A percentile compares a stretch with the other conserved stretches of the same genome.
Conservation (phyloP, 2,329 filamentous ascomycete species). For the Cryoendolithus antarcticus region DNA sequence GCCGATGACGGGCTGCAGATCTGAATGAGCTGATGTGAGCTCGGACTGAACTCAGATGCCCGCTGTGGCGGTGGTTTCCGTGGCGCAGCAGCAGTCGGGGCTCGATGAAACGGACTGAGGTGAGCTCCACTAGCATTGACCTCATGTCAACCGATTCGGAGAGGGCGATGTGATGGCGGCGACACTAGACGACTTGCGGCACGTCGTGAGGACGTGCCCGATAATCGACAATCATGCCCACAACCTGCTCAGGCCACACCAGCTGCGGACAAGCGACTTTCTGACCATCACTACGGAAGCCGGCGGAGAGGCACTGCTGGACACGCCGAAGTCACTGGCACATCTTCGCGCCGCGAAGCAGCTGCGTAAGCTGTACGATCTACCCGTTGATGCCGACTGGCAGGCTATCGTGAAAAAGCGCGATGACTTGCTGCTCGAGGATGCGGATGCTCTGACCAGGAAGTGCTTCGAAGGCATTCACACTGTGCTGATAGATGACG, state of each 20-base stretch:
- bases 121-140: too few relatives aligned
- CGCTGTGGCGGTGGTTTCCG: too few relatives aligned
- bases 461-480: conserved; percentile 62
- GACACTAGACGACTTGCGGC: conserved; percentile 13
- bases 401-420: conserved; percentile 40
- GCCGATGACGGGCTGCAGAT: too few relatives aligned
- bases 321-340: conserved; percentile 50
- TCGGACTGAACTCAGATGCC: too few relatives aligned
- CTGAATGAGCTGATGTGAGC: too few relatives aligned
- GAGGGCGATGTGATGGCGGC: not conserved
- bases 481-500: conserved; percentile 66
- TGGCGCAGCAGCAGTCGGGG: too few relatives aligned
- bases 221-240: conserved; percentile 66
- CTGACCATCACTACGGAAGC: conserved; percentile 63
- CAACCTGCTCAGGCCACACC: conserved; percentile 46
- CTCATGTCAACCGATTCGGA: too few relatives aligned
- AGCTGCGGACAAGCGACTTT: conserved; percentile 39
- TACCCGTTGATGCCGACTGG: conserved; percentile 46
- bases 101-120: too few relatives aligned
- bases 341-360: conserved; percentile 60
- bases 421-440: conserved; percentile 31
- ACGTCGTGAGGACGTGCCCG: conserved; percentile 28
- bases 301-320: conserved; percentile 51
- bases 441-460: conserved; percentile 44
- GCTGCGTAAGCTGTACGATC: conserved; percentile 52